Conservation (phyloP, 306 rosid genomes). For the Dalbergia cultrata region DNA sequence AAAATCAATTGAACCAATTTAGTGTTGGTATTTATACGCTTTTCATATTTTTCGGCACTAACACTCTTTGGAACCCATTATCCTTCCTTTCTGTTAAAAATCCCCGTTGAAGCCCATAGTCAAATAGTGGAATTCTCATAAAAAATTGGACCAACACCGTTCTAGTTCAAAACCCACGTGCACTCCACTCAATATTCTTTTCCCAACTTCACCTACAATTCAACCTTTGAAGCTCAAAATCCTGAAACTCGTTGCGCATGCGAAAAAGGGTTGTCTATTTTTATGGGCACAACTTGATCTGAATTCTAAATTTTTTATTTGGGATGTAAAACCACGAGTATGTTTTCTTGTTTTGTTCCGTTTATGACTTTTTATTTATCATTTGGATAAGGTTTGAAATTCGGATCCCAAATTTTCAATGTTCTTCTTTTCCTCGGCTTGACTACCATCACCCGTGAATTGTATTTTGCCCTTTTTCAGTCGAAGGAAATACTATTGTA, state of each 20-base stretch:
- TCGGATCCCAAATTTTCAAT: neutral
- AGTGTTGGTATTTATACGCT: no score
- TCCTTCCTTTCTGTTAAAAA: neutral
- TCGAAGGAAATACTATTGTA: neutral
- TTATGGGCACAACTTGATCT: slow-evolving; percentile 22
- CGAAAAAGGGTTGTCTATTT: neutral
- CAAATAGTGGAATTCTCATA: slow-evolving; percentile 20
- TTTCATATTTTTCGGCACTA: neutral
- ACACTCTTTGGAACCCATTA: neutral
- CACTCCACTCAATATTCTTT: slow-evolving; percentile 35
- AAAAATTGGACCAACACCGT: neutral
- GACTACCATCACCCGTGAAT: slow-evolving; percentile 20
- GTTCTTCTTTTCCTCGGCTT: neutral
- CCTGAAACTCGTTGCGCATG: slow-evolving; percentile 4
- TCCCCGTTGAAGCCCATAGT: slow-evolving; percentile 23
- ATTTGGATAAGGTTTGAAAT: slow-evolving; percentile 50
- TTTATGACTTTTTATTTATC: slow-evolving; percentile 15
- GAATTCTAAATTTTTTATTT: neutral
- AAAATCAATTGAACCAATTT: no score
- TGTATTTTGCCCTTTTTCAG: slow-evolving; percentile 29
- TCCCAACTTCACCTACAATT: neutral
- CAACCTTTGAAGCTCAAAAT: neutral
- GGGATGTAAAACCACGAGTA: neutral
- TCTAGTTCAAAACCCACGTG: slow-evolving; percentile 55
- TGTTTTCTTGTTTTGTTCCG: neutral